Evolutionary conservation across 2,329 filamentous ascomycete species (phyloP), one percentile per base, ranked within the genome.

Genomic region (Coniella vitis): DNA sequence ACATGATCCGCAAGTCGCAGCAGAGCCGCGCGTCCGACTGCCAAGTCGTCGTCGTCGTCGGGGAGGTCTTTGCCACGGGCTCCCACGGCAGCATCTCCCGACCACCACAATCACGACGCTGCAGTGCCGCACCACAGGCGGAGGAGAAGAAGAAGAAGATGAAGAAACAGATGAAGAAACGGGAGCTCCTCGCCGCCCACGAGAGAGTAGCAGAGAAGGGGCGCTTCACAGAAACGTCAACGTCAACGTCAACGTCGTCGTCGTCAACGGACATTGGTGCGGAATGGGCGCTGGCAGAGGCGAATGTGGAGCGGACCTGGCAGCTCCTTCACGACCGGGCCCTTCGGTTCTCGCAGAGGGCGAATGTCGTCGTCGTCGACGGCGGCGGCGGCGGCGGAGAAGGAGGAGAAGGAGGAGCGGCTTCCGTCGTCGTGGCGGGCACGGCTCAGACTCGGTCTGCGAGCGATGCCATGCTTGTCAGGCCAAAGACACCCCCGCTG

Each of bases 1-100:
- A 38, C 34, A 55, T 59, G 16, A 55, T 59, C 22, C 47, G 51
- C 13, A 59, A 59, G 43, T 56, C 55, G 7, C 53, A 56, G 4
- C 54, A 57, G 45, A 56, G 53, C 45, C 53, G 54, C n/a, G 47
- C 45, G 9, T 61, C 56, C 16, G 43, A 42, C 17, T 5, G 42
- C 38, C 38, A 40, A 2, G 47, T 46, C 13, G n/a, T 29, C 17
- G 35, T 7, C 2, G 16, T 35, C 8, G 16, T 3, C 35, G 35
- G 25, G 12, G 13, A 36, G n/a, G 4, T 39, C 4, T 17, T 31
- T 16, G n/a, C 8, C 4, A n/a, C 32, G 10, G n/a, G n/a, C n/a
- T n/a, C n/a, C n/a, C n/a, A n/a, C n/a, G n/a, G n/a, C n/a, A n/a
- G n/a, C n/a, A 29, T 43, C 3, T n/a, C 20, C 4, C 44, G 44